Conservation (phyloP, 1,139 yeast species). For the Candida gigantensis region DNA sequence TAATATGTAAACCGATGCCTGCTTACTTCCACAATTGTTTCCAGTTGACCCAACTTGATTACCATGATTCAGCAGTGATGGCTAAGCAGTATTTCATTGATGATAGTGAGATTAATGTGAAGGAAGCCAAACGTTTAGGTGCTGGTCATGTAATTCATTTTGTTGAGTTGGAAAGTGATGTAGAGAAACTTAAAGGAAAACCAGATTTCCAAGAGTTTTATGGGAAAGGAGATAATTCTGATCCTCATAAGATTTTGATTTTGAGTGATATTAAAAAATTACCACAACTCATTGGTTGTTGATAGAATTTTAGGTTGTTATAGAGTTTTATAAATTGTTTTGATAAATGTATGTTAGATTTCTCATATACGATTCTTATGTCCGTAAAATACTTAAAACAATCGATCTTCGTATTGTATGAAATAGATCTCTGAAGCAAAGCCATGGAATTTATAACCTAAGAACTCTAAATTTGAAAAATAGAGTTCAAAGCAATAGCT, state of each 20-base stretch:
- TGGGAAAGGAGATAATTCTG: constrained; percentile 31
- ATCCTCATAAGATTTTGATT: constrained; percentile 30
- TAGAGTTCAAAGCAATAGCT: too few species aligned
- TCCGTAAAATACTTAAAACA: too few species aligned
- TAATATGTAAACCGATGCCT: constrained; percentile 85
- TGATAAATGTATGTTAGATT: too few species aligned
- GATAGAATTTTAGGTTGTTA: background rate
- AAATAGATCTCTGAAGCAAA: too few species aligned
- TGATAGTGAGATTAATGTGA: constrained; percentile 70
- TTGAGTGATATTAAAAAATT: constrained; percentile 36
- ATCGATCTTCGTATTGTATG: too few species aligned
- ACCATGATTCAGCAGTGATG: constrained; percentile 37
- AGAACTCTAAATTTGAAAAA: too few species aligned
- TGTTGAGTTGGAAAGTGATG: constrained; percentile 53
- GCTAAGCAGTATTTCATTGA: constrained; percentile 64
- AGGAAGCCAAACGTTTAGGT: constrained; percentile 53
- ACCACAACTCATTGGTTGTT: constrained; percentile 12
- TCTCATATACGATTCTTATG: too few species aligned
- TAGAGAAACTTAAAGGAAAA: constrained; percentile 27
- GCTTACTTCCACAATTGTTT: constrained; percentile 55
- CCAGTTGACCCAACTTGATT: constrained; percentile 60
- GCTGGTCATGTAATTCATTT: constrained; percentile 59
- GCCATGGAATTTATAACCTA: too few species aligned
- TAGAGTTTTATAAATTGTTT: too few species aligned
- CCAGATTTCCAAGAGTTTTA: constrained; percentile 38